Evolutionary conservation across 148 eudicot genomes (phyloP).

Genomic region (Salicornia ramosissima): DNA sequence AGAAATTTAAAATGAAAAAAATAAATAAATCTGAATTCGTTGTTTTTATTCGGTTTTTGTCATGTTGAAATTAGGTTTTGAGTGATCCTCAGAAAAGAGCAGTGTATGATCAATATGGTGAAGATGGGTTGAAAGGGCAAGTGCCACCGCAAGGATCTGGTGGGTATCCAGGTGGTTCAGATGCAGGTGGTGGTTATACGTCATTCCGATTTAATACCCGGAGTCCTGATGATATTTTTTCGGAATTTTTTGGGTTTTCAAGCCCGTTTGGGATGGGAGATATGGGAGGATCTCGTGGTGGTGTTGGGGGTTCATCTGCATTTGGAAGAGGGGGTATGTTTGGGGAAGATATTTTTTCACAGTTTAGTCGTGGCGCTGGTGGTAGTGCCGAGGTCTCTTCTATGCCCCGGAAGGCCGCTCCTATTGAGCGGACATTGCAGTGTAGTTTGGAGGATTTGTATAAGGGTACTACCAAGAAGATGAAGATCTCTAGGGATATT

Average conservation of each 20-base stretch:
- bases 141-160: conserved; percentile 62
- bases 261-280: conserved; percentile 64
- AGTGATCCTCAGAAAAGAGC: conserved; percentile 82
- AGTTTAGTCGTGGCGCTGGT: conserved; percentile 32
- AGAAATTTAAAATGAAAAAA: not conserved
- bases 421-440: conserved; percentile 52
- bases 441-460: conserved; percentile 83
- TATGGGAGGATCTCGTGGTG: conserved; percentile 42
- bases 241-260: conserved; percentile 68
- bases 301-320: conserved; percentile 27
- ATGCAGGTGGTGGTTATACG: conserved; percentile 30
- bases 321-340: conserved; percentile 48
- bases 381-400: conserved; percentile 42
- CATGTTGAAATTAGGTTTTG: conserved; percentile 46
- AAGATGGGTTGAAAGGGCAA: conserved; percentile 77
- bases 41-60: not conserved
- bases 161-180: conserved; percentile 33
- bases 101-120: conserved; percentile 77
- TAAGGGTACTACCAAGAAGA: conserved; percentile 76
- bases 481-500: conserved; percentile 75
- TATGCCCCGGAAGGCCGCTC: conserved; percentile 44
- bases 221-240: conserved; percentile 74
- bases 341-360: conserved; percentile 57
- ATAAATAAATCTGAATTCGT: not conserved
- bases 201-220: conserved; percentile 57